phyloP scores from a whole-genome alignment of 1,284 basidiomycete genomes.

The Abortiporus biennis region DNA sequence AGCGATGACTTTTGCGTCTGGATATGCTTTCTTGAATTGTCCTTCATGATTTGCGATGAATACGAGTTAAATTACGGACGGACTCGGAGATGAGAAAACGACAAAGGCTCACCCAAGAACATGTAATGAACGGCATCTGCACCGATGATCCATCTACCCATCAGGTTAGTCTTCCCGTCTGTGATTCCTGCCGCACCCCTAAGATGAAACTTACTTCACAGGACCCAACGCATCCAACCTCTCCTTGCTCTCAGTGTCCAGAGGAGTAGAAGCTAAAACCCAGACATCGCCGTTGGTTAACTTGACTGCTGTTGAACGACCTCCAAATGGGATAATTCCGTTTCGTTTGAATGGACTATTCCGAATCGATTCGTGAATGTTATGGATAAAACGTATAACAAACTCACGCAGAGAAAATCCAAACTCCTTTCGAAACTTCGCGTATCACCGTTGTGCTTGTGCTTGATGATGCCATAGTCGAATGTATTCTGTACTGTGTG shows the following conservation, averaged over 20 bases:
- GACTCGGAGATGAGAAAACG: too few species aligned
- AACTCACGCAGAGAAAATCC: constrained; percentile 65
- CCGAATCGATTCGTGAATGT: background rate
- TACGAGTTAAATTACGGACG: too few species aligned
- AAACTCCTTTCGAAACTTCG: constrained; percentile 60
- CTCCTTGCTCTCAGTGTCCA: constrained; percentile 66
- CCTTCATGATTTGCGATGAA: constrained; percentile 51
- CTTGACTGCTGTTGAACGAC: constrained; percentile 79
- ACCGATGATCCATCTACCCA: constrained; percentile 56
- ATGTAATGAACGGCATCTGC: constrained; percentile 64
- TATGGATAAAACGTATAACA: background rate
- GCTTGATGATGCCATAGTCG: too few species aligned
- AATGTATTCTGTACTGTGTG: too few species aligned
- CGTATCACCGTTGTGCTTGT: background rate
- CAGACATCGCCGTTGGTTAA: constrained; percentile 72
- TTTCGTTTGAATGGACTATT: constrained; percentile 52
- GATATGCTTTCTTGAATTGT: constrained; percentile 73
- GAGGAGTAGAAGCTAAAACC: constrained; percentile 81
- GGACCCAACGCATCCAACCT: constrained; percentile 72
- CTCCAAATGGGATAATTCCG: constrained; percentile 71
- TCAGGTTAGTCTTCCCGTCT: background rate
- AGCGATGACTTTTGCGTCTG: constrained; percentile 70
- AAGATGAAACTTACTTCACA: constrained; percentile 58
- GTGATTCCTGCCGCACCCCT: background rate
- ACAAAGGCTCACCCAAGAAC: constrained; percentile 45